Evolutionary conservation across 495 filamentous ascomycete genomes (phyloP), one percentile per base, ranked within the genome.

Genomic region (Halenospora varia): DNA sequence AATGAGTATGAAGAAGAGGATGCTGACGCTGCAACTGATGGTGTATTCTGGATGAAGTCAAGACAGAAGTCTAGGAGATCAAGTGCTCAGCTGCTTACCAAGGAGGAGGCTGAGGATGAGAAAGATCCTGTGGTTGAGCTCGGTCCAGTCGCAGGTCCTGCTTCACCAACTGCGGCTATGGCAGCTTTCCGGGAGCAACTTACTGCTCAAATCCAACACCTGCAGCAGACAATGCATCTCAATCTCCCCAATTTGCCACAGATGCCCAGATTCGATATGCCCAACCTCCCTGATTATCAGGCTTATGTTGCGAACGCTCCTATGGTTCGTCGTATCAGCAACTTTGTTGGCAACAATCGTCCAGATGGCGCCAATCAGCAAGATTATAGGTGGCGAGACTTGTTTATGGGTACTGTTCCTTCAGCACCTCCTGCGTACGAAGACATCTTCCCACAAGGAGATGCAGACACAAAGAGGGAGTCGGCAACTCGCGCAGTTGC

Each of bases 141-240:
- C 49, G 49, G 47, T 2, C 24, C 57, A n/a, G 62, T 67, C 8
- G 68, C 63, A 25, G 60, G 71, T 9, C 68, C 74, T 3, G 77
- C 80, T 46, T 76, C 81, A 11, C 80, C 86, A 19, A 76, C 81
- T 1, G 81, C 86, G 17, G 67, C 86, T 23, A 80, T 90, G 70
- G 75, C 83, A 25, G 88, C 87, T 22, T 85, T 89, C 78, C 82
- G 86, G 56, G 88, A 93, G 51, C 86, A 90, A 51, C 71, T 96
- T 17, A 81, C 84, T 42, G 78, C 82, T 2, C 91, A 94, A 64
- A 81, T 94, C 62, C 87, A 93, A 51, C 85, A 91, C 39, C 77
- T 92, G 59, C 90, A 93, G 62, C 85, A 91, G 60, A 82, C 77
- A 15, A 81, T 88, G 53, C 75, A 85, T 22, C 75, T 85, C 61